Evolutionary conservation across 192 early-diverging fungal species (phyloP), one percentile per base, ranked within the genome.

Genomic region (Backusella psychrophila): DNA sequence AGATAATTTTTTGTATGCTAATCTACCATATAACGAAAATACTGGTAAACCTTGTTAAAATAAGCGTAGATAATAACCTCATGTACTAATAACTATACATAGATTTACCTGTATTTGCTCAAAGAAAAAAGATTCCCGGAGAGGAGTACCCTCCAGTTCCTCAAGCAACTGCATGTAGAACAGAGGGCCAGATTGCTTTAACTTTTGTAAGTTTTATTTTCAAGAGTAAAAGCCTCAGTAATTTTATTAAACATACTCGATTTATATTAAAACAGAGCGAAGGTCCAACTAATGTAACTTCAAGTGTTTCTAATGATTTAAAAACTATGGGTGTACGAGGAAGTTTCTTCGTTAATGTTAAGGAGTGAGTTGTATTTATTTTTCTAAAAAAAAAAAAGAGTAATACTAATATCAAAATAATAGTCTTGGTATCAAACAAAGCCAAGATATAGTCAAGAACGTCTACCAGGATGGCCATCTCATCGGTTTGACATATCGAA

Each of bases 401-500:
- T 38, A 26, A 69, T 41, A 12, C 35, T 69, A 23, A 39, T n/a
- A 15, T 38, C 21, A 69, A 80, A 1, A 81, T 80, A 6, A 81
- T 78, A 80, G 73, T 83, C 46, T 82, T 83, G 34, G 34, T 29
- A 75, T 78, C 59, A 81, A 83, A 75, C 84, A 85, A 69, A 81
- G 77, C 33, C 80, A 82, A 2, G 78, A 76, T 5, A 77, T 85
- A 29, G 77, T 81, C 44, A 82, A 81, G n/a, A 82, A 78, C 33
- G 78, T 80, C 65, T 85, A 85, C 71, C 81, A 66, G 26, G 82
- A 81, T 31, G 84, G 84, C 21, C 84, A 85, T 59, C 74, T 83
- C 19, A 85, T 85, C 53, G 84, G 84, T 11, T 83, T 85, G 80
- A 85, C 82, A 38, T 85, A 85, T 56, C 84, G 84, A 46, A 63